Evolutionary conservation across 495 filamentous ascomycete genomes (phyloP).

Genomic region (Gamarada debralockiae): DNA sequence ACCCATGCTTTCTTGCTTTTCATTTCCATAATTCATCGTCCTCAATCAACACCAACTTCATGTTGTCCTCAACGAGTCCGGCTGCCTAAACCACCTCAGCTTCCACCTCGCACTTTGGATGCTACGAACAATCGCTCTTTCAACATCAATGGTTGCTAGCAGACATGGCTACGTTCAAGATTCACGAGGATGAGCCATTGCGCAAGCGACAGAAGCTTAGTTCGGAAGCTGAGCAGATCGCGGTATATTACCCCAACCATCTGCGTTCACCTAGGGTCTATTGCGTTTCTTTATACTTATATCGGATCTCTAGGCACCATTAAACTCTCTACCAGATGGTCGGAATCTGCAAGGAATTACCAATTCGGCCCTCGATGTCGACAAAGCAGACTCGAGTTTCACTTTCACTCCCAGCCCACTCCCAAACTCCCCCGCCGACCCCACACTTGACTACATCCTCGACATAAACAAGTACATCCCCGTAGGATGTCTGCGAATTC

Average conservation of each 20-base stretch:
- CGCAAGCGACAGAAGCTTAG: not conserved
- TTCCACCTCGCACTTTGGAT: too few relatives aligned
- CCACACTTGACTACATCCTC: constrained; percentile 11
- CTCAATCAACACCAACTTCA: not conserved
- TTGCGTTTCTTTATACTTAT: too few relatives aligned
- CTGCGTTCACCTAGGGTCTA: too few relatives aligned
- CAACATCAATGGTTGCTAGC: too few relatives aligned
- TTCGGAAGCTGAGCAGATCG: not conserved
- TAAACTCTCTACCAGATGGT: too few relatives aligned
- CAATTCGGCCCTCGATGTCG: not conserved
- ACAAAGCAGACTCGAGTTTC: constrained; percentile 1
- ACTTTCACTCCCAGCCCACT: not conserved
- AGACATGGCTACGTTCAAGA: too few relatives aligned
- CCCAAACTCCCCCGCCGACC: not conserved
- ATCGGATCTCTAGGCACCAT: too few relatives aligned
- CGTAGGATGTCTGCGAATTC: constrained; percentile 17
- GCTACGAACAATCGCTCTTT: too few relatives aligned
- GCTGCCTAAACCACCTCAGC: too few relatives aligned
- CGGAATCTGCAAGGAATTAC: not conserved
- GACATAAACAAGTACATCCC: constrained; percentile 24
- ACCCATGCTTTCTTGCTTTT: too few relatives aligned
- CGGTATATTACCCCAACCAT: too few relatives aligned
- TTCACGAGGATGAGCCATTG: not conserved
- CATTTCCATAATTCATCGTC: not conserved
- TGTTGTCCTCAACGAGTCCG: too few relatives aligned